These are phyloP conservation scores for Metschnikowia aberdeeniae DNA, from an alignment of 805 yeast genomes.

Conservation along the genomic window DNA sequence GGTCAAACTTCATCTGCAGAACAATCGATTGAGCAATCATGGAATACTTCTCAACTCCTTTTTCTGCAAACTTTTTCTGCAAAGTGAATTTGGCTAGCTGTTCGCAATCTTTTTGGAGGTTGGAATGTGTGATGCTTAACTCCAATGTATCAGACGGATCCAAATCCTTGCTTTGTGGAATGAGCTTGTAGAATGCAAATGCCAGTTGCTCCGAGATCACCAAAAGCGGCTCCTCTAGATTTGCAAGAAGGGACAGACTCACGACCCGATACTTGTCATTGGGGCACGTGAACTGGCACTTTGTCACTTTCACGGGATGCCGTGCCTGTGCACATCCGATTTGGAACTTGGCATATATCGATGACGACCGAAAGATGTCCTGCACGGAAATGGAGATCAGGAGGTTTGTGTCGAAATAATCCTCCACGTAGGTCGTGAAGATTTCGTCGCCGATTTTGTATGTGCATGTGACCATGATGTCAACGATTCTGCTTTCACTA, in stretches of 20 bases:
- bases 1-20: conserved; percentile 24
- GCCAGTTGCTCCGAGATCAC: conserved; percentile 72
- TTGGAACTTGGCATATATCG: conserved; percentile 63
- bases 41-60: conserved; percentile 18
- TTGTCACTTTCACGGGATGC: conserved; percentile 51
- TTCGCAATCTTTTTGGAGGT: conserved; percentile 44
- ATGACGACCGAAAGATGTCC: conserved; percentile 60
- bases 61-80: neutral
- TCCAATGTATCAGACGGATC: conserved; percentile 34
- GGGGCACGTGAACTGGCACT: conserved; percentile 36
- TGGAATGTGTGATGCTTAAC: conserved; percentile 44
- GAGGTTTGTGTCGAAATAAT: conserved; percentile 50
- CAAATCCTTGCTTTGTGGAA: conserved; percentile 19
- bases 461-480: conserved; percentile 18
- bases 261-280: conserved; percentile 24
- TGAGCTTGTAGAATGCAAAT: conserved; percentile 54
- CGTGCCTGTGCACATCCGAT: conserved; percentile 53
- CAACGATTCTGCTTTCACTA: conserved; percentile 26
- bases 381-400: conserved; percentile 74
- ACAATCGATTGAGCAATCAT: conserved; percentile 17
- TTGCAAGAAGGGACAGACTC: conserved; percentile 15
- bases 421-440: conserved; percentile 22
- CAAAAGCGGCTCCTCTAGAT: conserved; percentile 30
- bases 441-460: conserved; percentile 20
- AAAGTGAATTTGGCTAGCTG: conserved; percentile 10